These are phyloP conservation scores for Lactarius vividus DNA, from an alignment of 768 basidiomycete species.

Conservation along the genomic window DNA sequence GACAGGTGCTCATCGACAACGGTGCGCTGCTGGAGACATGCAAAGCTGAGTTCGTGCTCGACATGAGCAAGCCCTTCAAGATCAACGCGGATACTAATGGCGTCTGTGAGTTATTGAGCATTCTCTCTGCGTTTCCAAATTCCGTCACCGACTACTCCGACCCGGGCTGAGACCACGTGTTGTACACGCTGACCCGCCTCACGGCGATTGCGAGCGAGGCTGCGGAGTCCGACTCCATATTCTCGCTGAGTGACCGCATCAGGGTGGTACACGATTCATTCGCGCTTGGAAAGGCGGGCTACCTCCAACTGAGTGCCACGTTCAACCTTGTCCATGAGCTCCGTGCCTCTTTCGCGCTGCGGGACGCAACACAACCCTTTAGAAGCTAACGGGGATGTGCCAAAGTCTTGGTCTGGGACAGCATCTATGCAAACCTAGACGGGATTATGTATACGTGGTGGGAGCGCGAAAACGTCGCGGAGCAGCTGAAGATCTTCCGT, in stretches of 20 bases:
- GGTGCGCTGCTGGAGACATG: conserved; percentile 63
- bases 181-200: conserved; percentile 80
- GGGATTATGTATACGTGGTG: conserved; percentile 72
- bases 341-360: conserved; percentile 32
- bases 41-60: conserved; percentile 63
- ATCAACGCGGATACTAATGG: conserved; percentile 87
- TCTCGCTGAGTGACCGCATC: conserved; percentile 83
- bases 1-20: conserved; percentile 58
- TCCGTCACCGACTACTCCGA: conserved; percentile 21
- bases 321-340: conserved; percentile 70
- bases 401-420: conserved; percentile 79
- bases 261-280: conserved; percentile 86
- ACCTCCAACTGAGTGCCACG: conserved; percentile 70
- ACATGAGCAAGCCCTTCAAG: conserved; percentile 79
- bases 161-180: conserved; percentile 63
- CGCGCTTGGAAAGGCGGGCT: conserved; percentile 81
- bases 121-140: conserved; percentile 20
- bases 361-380: not conserved
- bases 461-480: conserved; percentile 61
- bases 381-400: conserved; percentile 9
- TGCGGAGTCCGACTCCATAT: conserved; percentile 57
- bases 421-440: conserved; percentile 55
- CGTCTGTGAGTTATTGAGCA: conserved; percentile 66
- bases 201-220: conserved; percentile 78
- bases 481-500: conserved; percentile 57